Base-by-base conservation (phyloP, 192 early-diverging fungal genomes). In the Rhizophagus clarus region DNA sequence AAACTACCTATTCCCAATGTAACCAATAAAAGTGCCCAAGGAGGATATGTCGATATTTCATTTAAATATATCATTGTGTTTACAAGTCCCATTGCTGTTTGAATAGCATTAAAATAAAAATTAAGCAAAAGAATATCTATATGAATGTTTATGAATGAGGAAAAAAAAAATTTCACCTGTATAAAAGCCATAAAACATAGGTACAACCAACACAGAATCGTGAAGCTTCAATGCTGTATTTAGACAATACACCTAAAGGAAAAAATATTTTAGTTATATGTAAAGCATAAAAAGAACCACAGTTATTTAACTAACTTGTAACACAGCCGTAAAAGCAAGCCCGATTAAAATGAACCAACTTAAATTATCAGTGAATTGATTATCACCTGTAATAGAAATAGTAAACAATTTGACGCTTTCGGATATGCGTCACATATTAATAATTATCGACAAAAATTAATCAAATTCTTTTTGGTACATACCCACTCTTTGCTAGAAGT, bases 1-100 rank as follows among this genome's bases (percentile, higher is more conserved):
- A 90, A 72, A 3, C 80, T 81, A 8, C 49, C 84, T n/a, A 90
- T 89, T 12, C 89, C 89, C 22, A 88, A 62, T 31, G 88, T 82
- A 11, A 90, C 86, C 3, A 90, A 74, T 2, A 83, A 61, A 3
- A 88, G 79, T 4, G 86, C 87, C 90, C 88, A 88, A 4, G 80
- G 80, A 14, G 88, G 83, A 61, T 87, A 88, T 22, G 82, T 79
- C 31, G 81, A 80, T 62, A 91, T 74, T 67, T 89, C 86, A 77
- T 91, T 80, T 4, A 91, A 76, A 79, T 90, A 91, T 34, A 91
- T 88, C 56, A 87, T 89, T 6, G 89, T 86, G 47, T 90, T 90
- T 66, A 89, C 85, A 10, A 90, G 80, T 11, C 89, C 89, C 74
- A 90, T 83, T 0, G 87, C 86, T 14, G 89, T 56, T 56, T 56